phyloP scores from a whole-genome alignment of 208 protist genomes.

The Trypanosoma caninum region DNA sequence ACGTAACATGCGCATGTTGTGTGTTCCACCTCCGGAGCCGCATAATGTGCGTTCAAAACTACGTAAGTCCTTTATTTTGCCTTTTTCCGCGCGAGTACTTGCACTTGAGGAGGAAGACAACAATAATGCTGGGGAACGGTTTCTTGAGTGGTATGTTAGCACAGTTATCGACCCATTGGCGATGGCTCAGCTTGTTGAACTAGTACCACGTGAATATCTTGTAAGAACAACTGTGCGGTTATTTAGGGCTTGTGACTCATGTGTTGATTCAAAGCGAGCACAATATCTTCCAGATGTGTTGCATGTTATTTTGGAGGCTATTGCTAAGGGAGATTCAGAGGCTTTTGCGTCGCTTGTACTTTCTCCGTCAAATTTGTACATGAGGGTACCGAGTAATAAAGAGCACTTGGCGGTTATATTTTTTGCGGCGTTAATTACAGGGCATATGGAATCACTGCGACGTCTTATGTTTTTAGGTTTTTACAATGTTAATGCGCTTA shows the following conservation, averaged over 20 bases:
- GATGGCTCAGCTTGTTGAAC: slow-evolving; percentile 72
- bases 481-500: slow-evolving; percentile 59
- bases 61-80: slow-evolving; percentile 71
- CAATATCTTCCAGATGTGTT: slow-evolving; percentile 70
- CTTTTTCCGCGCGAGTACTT: slow-evolving; percentile 75
- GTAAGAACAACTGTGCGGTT: slow-evolving; percentile 73
- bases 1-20: slow-evolving; percentile 43
- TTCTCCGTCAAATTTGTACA: slow-evolving; percentile 61
- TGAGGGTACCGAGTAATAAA: slow-evolving; percentile 35
- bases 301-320: slow-evolving; percentile 61
- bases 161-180: slow-evolving; percentile 70
- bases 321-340: slow-evolving; percentile 53
- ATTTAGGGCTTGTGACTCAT: slow-evolving; percentile 56
- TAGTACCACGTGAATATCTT: slow-evolving; percentile 67
- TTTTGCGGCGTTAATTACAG: slow-evolving; percentile 58
- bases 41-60: slow-evolving; percentile 53
- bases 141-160: slow-evolving; percentile 87
- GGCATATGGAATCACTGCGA: slow-evolving; percentile 56
- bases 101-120: slow-evolving; percentile 40
- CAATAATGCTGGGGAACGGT: slow-evolving; percentile 50
- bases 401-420: slow-evolving; percentile 38
- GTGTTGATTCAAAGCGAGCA: slow-evolving; percentile 31
- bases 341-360: slow-evolving; percentile 54
- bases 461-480: slow-evolving; percentile 57
- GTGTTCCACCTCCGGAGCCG: slow-evolving; percentile 33